These are phyloP conservation scores for Starmerella vaccinii DNA, from an alignment of 805 yeast genomes.

Conservation along the genomic window DNA sequence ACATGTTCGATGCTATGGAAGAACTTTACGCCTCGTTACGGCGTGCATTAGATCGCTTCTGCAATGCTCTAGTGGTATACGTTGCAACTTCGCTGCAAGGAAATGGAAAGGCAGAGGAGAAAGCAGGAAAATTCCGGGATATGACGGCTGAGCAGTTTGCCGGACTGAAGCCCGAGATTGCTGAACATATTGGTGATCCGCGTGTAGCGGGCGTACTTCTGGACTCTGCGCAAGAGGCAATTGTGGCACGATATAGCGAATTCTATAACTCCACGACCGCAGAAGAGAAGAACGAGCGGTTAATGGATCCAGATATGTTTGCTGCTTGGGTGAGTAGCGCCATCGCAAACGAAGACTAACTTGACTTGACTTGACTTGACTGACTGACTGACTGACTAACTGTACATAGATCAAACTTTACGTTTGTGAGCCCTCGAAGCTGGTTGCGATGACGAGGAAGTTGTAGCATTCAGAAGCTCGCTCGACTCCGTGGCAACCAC, in stretches of 20 bases:
- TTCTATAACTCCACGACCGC: slow-evolving; percentile 35
- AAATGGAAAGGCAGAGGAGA: slow-evolving; percentile 7
- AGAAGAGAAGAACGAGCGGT: slow-evolving; percentile 32
- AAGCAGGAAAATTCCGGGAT: slow-evolving; percentile 34
- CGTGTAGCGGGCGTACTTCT: slow-evolving; percentile 43
- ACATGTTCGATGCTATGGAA: slow-evolving; percentile 65
- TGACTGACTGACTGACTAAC: too few species aligned
- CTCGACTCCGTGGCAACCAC: not conserved
- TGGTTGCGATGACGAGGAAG: not conserved
- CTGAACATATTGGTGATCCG: slow-evolving; percentile 53
- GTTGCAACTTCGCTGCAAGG: slow-evolving; percentile 34
- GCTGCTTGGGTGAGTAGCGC: slow-evolving; percentile 35
- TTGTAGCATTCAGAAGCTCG: not conserved
- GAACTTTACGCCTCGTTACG: slow-evolving; percentile 69
- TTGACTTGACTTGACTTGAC: too few species aligned
- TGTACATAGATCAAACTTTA: slow-evolving; percentile 2
- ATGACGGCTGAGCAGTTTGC: slow-evolving; percentile 34
- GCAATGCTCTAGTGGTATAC: slow-evolving; percentile 6
- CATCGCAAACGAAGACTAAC: not conserved
- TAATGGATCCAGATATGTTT: slow-evolving; percentile 58
- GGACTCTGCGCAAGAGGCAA: slow-evolving; percentile 56
- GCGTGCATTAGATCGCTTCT: slow-evolving; percentile 40
- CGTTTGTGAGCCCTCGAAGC: not conserved
- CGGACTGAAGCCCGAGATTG: slow-evolving; percentile 59
- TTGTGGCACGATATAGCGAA: slow-evolving; percentile 47